Conservation (phyloP, 345 rosid genomes). For the Eucalyptus regnans region DNA sequence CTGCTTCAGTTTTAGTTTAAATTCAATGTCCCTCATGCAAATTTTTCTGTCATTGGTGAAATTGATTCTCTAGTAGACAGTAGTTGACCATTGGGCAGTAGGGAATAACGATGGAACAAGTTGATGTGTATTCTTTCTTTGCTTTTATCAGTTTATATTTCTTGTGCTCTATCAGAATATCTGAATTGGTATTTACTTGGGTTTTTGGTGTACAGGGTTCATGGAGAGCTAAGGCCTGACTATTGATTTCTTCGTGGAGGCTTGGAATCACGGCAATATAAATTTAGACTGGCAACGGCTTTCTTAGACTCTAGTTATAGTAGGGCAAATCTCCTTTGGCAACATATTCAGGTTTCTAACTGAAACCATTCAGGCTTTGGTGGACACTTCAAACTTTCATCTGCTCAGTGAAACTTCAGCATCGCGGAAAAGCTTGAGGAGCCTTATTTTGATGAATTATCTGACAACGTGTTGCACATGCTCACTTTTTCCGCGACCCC, state of each 20-base stretch:
- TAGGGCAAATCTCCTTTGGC: constrained; percentile 50
- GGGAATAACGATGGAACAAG: not conserved
- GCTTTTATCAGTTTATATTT: not conserved
- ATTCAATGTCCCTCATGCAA: not conserved
- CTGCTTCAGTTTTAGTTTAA: not conserved
- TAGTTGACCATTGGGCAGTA: not conserved
- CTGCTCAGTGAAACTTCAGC: constrained; percentile 19
- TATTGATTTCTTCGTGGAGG: not conserved
- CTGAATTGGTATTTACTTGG: not conserved
- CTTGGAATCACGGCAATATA: not conserved
- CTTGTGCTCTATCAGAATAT: not conserved
- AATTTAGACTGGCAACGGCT: not conserved
- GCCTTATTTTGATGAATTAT: not conserved
- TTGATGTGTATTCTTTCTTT: not conserved
- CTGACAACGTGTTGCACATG: not conserved
- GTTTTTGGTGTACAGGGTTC: not conserved
- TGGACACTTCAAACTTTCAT: not conserved
- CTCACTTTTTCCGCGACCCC: not conserved
- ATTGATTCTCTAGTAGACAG: not conserved
- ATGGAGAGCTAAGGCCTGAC: not conserved
- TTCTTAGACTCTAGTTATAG: not conserved
- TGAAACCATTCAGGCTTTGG: not conserved
- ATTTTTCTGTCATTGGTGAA: not conserved
- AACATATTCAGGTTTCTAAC: constrained; percentile 1
- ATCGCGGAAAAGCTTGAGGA: constrained; percentile 35